A percentile compares a stretch with the other conserved stretches of the same genome.
Conservation (phyloP, 345 rosid genomes). For the Trapa incisa region DNA sequence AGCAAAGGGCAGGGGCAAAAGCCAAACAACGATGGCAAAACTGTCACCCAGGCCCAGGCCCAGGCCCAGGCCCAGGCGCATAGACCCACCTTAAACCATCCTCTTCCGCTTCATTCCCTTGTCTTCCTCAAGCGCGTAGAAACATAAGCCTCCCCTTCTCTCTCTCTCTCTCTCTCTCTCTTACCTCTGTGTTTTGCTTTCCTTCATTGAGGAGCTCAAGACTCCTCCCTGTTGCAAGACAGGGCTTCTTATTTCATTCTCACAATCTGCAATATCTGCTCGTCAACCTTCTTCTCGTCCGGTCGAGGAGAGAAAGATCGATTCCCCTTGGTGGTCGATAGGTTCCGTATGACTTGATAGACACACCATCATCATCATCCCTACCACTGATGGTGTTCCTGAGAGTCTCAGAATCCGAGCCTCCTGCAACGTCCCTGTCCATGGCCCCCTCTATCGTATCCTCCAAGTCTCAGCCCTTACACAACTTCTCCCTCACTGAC, state of each 20-base stretch:
- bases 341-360: not conserved
- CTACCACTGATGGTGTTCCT: not conserved
- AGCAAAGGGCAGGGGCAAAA: no score
- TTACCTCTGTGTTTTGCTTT: no score
- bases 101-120: no score
- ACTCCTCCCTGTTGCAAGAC: not conserved
- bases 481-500: constrained; percentile 46
- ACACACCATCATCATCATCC: no score
- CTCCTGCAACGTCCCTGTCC: constrained; percentile 35
- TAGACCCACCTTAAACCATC: no score
- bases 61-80: no score
- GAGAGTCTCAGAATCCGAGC: not conserved
- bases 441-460: not conserved
- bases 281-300: not conserved
- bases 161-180: not conserved
- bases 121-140: not conserved
- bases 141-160: not conserved
- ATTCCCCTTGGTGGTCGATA: not conserved
- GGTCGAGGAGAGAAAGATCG: not conserved
- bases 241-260: not conserved
- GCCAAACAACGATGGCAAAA: no score
- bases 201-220: not conserved
- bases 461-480: constrained; percentile 53
- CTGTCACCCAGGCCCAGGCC: no score
- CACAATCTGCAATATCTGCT: not conserved